Evolutionary conservation across 2,329 filamentous ascomycete genomes (phyloP).

Genomic region (Exophiala sp.): DNA sequence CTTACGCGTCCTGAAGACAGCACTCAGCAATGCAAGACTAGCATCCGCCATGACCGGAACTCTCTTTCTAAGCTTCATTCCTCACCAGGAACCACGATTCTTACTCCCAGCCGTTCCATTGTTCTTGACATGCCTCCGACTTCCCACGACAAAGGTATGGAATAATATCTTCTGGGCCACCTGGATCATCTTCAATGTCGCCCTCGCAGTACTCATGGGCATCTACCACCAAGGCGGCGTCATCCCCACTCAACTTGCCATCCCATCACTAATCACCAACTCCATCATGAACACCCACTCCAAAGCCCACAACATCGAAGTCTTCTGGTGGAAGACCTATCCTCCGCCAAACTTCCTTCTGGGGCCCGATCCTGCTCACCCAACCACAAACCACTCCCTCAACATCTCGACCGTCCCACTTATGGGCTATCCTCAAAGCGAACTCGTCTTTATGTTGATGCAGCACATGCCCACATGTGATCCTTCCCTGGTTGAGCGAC

Average conservation of each 20-base stretch:
- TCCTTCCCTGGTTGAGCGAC: slow-evolving; percentile 19
- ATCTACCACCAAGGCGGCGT: slow-evolving; percentile 54
- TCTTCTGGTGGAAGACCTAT: slow-evolving; percentile 56
- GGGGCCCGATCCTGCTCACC: slow-evolving; percentile 34
- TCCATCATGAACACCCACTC: slow-evolving; percentile 26
- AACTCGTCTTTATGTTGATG: slow-evolving; percentile 40
- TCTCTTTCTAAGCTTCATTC: slow-evolving; percentile 44
- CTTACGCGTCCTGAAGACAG: slow-evolving; percentile 29
- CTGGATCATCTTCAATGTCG: slow-evolving; percentile 50
- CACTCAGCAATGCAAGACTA: slow-evolving; percentile 36
- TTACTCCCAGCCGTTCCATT: slow-evolving; percentile 50
- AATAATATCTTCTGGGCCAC: slow-evolving; percentile 38
- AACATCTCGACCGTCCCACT: slow-evolving; percentile 44
- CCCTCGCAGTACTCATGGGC: slow-evolving; percentile 50
- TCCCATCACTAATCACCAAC: slow-evolving; percentile 33
- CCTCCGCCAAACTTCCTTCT: slow-evolving; percentile 51
- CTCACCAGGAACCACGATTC: slow-evolving; percentile 54
- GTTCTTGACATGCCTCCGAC: slow-evolving; percentile 46
- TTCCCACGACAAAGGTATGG: slow-evolving; percentile 35
- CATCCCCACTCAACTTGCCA: slow-evolving; percentile 47
- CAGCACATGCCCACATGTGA: slow-evolving; percentile 31
- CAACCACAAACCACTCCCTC: slow-evolving; percentile 25
- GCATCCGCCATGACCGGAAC: slow-evolving; percentile 44
- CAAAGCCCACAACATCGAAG: slow-evolving; percentile 31
- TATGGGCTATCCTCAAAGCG: slow-evolving; percentile 45